Evolutionary conservation across 2,329 filamentous ascomycete genomes (phyloP).

Genomic region (Pseudogymnoascus sp.): DNA sequence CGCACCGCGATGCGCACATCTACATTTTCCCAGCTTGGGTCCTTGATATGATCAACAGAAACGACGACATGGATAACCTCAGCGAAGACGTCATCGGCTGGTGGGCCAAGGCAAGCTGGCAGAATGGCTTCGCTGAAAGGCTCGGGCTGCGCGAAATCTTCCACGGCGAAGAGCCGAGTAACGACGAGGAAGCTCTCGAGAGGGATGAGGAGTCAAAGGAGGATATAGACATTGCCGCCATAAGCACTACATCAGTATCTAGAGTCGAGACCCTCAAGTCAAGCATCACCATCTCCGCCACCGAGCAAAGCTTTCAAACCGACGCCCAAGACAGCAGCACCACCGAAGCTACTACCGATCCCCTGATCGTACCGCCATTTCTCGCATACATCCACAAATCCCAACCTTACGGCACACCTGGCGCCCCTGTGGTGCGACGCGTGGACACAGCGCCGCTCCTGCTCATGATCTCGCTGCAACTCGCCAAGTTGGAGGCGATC

Average conservation of each 20-base stretch:
- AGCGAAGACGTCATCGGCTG: conserved; percentile 87
- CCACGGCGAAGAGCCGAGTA: conserved; percentile 33
- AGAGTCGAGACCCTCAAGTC: conserved; percentile 11
- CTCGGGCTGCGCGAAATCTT: conserved; percentile 63
- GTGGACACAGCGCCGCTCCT: conserved; percentile 82
- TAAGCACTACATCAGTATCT: conserved; percentile 27
- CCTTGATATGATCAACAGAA: conserved; percentile 69
- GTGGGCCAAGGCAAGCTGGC: conserved; percentile 95
- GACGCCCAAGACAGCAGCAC: conserved; percentile 13
- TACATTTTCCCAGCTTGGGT: conserved; percentile 93
- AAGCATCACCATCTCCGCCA: conserved; percentile 8
- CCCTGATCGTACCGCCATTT: conserved; percentile 57
- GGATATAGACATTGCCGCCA: conserved; percentile 21
- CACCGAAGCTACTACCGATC: conserved; percentile 18
- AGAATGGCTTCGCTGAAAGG: conserved; percentile 69
- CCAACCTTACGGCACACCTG: conserved; percentile 24
- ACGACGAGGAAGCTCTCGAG: conserved; percentile 28
- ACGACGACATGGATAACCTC: conserved; percentile 77
- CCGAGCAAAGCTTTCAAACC: conserved; percentile 10
- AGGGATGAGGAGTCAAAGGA: conserved; percentile 22
- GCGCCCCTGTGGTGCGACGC: conserved; percentile 64
- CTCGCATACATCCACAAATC: conserved; percentile 73
- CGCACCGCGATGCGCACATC: conserved; percentile 83
- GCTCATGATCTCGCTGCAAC: conserved; percentile 69
- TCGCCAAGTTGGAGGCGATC: conserved; percentile 72